Conservation (phyloP, 129 eudicot genomes). For the Apium graveolens region DNA sequence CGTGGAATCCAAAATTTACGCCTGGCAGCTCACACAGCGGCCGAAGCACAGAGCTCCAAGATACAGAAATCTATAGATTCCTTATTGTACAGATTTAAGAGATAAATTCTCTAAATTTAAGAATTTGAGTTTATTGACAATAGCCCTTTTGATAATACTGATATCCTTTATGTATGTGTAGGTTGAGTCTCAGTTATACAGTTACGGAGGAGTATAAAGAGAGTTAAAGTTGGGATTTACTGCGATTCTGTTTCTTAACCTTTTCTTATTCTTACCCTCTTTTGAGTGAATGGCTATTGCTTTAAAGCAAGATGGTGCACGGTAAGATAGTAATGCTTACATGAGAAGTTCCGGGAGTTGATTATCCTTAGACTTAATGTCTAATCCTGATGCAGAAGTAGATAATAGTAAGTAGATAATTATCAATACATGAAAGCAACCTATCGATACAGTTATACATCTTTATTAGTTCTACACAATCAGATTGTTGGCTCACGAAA, state of each 20-base stretch:
- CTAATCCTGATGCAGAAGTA: background rate
- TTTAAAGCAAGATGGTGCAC: background rate
- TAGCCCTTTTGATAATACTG: background rate
- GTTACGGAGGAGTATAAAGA: background rate
- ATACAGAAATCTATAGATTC: constrained; percentile 62
- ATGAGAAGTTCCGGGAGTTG: background rate
- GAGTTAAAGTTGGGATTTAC: background rate
- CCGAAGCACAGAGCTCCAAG: constrained; percentile 41
- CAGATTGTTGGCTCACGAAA: background rate
- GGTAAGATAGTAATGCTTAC: background rate
- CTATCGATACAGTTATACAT: background rate
- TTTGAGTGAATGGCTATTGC: background rate
- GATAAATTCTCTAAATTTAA: constrained; percentile 31
- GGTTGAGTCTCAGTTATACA: background rate
- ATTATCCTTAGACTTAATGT: background rate
- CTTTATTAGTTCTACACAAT: background rate
- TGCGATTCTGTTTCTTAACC: background rate
- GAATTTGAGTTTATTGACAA: constrained; percentile 8
- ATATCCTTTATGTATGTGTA: background rate
- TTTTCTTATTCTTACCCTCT: background rate
- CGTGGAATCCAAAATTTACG: constrained; percentile 80
- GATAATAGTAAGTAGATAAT: background rate
- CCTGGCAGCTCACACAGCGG: constrained; percentile 47
- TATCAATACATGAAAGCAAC: background rate
- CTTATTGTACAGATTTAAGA: constrained; percentile 52